phyloP scores from a whole-genome alignment of 352 stramenopile genomes.

The Globisporangium parvum region DNA sequence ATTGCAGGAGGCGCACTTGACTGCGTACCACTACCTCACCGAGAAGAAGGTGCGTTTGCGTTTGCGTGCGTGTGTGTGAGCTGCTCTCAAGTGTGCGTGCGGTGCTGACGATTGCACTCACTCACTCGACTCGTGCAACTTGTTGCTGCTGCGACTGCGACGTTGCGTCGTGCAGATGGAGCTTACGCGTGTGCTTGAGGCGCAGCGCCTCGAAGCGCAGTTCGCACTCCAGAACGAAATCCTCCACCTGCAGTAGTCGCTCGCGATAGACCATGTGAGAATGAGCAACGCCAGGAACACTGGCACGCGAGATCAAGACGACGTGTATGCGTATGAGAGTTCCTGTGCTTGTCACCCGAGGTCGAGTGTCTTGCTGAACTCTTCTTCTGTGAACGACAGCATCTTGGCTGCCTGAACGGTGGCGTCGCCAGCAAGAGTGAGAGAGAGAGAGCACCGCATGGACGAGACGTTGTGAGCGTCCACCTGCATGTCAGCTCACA shows the following conservation, averaged over 20 bases:
- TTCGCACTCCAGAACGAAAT: constrained; percentile 65
- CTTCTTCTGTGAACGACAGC: constrained; percentile 80
- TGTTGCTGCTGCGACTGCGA: too few relatives aligned
- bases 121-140: neutral
- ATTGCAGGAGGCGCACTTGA: constrained; percentile 75
- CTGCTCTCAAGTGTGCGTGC: neutral
- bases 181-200: constrained; percentile 65
- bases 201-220: constrained; percentile 60
- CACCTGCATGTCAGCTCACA: neutral
- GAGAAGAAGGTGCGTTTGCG: constrained; percentile 64
- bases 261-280: too few relatives aligned
- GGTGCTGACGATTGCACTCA: neutral
- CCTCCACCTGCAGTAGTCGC: constrained; percentile 28
- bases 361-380: constrained; percentile 77
- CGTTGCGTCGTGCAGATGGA: constrained; percentile 40
- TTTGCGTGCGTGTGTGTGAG: neutral
- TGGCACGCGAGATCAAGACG: neutral
- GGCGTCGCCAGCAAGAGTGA: neutral
- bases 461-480: too few relatives aligned
- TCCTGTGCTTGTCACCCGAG: constrained; percentile 24
- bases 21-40: constrained; percentile 76
- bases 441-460: neutral
- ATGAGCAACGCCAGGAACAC: neutral
- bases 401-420: constrained; percentile 61
- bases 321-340: neutral